phyloP scores from a whole-genome alignment of 257 asterid genomes.

The Solanum pinnatisectum region DNA sequence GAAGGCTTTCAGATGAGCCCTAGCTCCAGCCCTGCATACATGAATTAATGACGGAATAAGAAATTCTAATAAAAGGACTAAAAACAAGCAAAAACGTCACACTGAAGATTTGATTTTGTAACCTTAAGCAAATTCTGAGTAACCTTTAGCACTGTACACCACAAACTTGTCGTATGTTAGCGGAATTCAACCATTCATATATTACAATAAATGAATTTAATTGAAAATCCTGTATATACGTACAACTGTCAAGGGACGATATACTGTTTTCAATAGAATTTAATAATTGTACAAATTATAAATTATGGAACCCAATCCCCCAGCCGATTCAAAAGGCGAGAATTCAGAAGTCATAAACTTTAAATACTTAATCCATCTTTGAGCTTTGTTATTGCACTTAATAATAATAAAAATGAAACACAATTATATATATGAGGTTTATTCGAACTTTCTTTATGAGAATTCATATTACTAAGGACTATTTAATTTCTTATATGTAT shows the following conservation, averaged over 20 bases:
- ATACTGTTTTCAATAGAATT: background rate
- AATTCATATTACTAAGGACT: too few species aligned
- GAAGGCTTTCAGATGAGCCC: background rate
- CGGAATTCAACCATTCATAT: background rate
- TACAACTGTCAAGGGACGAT: background rate
- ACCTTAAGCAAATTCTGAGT: background rate
- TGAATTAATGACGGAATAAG: background rate
- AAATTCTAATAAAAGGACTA: background rate
- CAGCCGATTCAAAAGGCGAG: background rate
- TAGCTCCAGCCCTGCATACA: too few species aligned
- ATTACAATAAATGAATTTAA: background rate
- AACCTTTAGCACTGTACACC: background rate
- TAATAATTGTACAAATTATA: too few species aligned
- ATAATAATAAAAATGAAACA: too few species aligned
- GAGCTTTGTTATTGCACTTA: background rate
- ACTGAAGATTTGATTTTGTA: background rate
- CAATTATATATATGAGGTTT: too few species aligned
- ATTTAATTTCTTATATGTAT: too few species aligned
- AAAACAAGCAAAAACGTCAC: background rate
- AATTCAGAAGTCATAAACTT: background rate
- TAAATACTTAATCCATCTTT: background rate
- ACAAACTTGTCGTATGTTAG: background rate
- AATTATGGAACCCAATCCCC: too few species aligned
- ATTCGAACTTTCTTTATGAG: too few species aligned
- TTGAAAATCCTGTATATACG: background rate